Evolutionary conservation across 106 monocot species (phyloP), one percentile per base, ranked within the genome.

Genomic region (Narthecium ossifragum): DNA sequence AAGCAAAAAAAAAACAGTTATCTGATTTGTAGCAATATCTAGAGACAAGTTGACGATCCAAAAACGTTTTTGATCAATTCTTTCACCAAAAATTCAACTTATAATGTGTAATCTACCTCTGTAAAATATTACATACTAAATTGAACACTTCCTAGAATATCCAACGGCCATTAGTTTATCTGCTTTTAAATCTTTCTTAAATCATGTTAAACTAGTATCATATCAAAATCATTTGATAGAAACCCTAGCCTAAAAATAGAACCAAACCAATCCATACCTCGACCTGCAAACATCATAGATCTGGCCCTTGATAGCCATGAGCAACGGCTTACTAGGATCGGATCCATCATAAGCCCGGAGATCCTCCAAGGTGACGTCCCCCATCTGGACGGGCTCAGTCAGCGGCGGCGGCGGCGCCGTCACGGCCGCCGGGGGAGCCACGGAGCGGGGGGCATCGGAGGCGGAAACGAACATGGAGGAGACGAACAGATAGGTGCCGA

Each of bases 291-390:
- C 82, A 48, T 90, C 82, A 70, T 76, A 90, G 64, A 90, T 63
- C 36, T 79, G 78, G n/a, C 90, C 85, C 59, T 79, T 81, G 66
- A 90, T 90, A 46, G 82, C 73, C 74, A 90, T 78, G 40, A 90
- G 67, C 39, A 90, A 76, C 12, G 85, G 90, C 61, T 90, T 81
- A 37, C 57, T 57, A 3, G 85, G 78, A 59, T 90, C 85, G 45
- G 85, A 82, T n/a, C 90, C 85, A 46, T 90, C 79, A 57, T 73
- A 90, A 10, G 55, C 69, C 54, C 38, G 62, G 26, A 85, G 75
- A 63, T 85, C 81, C 36, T 85, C 85, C 59, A 82, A 31, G 46
- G 85, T 68, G 62, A 90, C 72, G 12, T 82, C 76, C 47, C 85
- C 90, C 23, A 82, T 28, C 79, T 79, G 79, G 1, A 78, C 72